A percentile compares a stretch with the other conserved stretches of the same genome.
These are phyloP conservation scores for Boletus smithii DNA, from an alignment of 1,284 basidiomycete genomes.

Conservation along the genomic window DNA sequence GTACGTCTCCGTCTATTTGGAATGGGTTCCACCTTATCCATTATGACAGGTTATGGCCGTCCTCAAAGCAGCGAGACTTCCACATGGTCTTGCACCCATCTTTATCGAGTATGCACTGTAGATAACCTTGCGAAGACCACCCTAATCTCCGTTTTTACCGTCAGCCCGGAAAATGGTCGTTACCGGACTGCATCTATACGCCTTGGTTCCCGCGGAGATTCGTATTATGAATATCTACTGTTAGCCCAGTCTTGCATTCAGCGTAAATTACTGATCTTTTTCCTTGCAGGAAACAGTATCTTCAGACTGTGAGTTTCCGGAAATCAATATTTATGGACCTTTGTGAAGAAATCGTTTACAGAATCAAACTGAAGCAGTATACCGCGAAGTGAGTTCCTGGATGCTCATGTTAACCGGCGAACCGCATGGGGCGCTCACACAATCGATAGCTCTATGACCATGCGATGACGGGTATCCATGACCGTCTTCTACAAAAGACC, in stretches of 20 bases:
- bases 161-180: conserved; percentile 61
- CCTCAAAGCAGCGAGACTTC: conserved; percentile 59
- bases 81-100: conserved; percentile 79
- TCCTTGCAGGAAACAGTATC: conserved; percentile 67
- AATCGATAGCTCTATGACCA: conserved; percentile 75
- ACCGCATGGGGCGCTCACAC: conserved; percentile 1
- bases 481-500: conserved; percentile 68
- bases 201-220: conserved; percentile 90
- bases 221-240: conserved; percentile 92
- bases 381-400: conserved; percentile 56
- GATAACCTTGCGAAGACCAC: conserved; percentile 2
- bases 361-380: conserved; percentile 77
- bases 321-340: background rate
- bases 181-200: conserved; percentile 80
- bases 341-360: conserved; percentile 37
- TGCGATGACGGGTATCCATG: conserved; percentile 79
- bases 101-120: conserved; percentile 64
- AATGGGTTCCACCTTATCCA: conserved; percentile 1
- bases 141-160: conserved; percentile 9
- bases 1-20: conserved; percentile 36
- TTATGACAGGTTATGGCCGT: conserved; percentile 64
- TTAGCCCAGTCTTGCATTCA: conserved; percentile 35
- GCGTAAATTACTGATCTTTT: conserved; percentile 5
- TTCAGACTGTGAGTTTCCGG: conserved; percentile 61
- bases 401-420: background rate